Evolutionary conservation across 495 filamentous ascomycete species (phyloP), one percentile per base, ranked within the genome.

Genomic region (Cetradonia linearis): DNA sequence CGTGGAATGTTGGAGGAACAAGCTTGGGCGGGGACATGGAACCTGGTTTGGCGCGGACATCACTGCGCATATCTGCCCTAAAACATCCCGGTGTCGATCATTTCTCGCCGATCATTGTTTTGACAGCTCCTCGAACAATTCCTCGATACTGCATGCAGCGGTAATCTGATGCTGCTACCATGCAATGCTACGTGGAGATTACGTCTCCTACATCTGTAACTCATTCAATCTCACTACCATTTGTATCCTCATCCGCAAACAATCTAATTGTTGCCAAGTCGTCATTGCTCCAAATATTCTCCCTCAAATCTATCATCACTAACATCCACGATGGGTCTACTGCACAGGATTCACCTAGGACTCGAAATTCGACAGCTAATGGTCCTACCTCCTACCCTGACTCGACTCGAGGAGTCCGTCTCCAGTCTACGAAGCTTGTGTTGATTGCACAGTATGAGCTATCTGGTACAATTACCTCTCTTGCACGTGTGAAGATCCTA

Each of bases 201-300:
- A 82, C 89, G 65, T 85, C 93, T 73, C 90, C 93, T 25, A 94
- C 89, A 67, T 89, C 90, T 66, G 89, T 99, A 68, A 89, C 89
- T 59, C 87, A 95, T 74, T 88, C 92, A 38, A 70, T 97, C 67
- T 79, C 78, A 47, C 72, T 95, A 20, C 82, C 89, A 25, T 92
- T 99, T 67, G 73, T 85, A 46, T 84, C 83, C 33, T 73, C 87
- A 18, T 81, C 84, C 55, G 83, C 86, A 61, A 84, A 80, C 67
- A 96, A 97, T 69, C 80, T 97, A 63, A 73, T 95, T 58, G 83
- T 96, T 72, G 89, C 87, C 37, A 91, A 88, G 75, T 88, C 87
- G 53, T 95, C 91, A 30, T 78, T 96, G 38, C 83, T 98, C 37
- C 93, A 97, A 70, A 84, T 97, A 65, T 97, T 95, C 72, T 73